Evolutionary conservation across 805 yeast genomes (phyloP), one percentile per base, ranked within the genome.

Genomic region (Hanseniaspora thailandica): DNA sequence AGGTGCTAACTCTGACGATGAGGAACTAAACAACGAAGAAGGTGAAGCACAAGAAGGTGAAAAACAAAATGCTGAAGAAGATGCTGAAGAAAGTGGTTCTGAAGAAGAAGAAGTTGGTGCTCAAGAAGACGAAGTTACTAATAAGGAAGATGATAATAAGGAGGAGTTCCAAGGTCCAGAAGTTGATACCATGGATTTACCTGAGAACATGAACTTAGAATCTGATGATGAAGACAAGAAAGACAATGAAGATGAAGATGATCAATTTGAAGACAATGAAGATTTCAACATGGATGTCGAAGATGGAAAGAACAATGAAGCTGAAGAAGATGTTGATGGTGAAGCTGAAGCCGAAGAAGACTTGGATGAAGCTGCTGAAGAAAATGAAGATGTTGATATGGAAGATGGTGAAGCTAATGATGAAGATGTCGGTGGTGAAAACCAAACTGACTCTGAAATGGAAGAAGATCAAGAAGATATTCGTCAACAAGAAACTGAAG

Each of bases 151-250:
- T 39, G 74, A 72, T 31, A 84, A 84, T 48, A 80, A 82, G 55
- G 65, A 86, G 49, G 95, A 86, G 44, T 77, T 78, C 17, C 71
- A 80, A 55, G 86, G 82, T 45, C 90, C 89, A 19, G 95, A 93
- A 63, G 72, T 80, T 5, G 97, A 93, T 56, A 81, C 89, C 3
- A 71, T 90, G 58, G 96, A 93, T 22, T 71, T 90, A 28, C 97
- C 97, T 0, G 97, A 93, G 15, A 96, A 89, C 61, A 77, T 90
- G 74, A 81, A 90, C 59, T 71, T 90, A 30, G 97, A 90, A 62
- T 81, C 81, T n/a, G 94, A 78, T 23, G 82, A 75, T 5, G 89
- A 81, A 10, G 78, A 71, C 1, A 76, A 69, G 1, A 75, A 67
- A 5, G 74, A 72, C n/a, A 74, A 70, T 1, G 76, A 71, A 6